These are phyloP conservation scores for Nicotiana sylvestris DNA, from an alignment of 257 asterid species.

Conservation along the genomic window DNA sequence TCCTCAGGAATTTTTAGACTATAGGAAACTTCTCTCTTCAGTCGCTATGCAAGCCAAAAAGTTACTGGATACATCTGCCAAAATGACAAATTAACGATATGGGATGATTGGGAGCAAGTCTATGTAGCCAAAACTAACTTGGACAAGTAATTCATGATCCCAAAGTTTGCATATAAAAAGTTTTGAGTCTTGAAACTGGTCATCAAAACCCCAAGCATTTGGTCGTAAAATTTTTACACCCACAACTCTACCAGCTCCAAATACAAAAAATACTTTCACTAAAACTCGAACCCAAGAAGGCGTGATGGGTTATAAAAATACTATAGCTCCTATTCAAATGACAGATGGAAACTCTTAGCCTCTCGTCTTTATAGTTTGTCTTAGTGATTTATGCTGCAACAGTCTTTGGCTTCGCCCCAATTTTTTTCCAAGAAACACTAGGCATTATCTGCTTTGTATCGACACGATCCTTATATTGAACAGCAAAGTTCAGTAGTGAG, in stretches of 20 bases:
- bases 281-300: neutral
- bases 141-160: neutral
- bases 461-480: conserved; percentile 72
- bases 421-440: conserved; percentile 84
- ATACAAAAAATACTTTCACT: neutral
- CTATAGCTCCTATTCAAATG: neutral
- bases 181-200: neutral
- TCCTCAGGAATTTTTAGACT: neutral
- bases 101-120: neutral
- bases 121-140: neutral
- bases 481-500: conserved; percentile 76
- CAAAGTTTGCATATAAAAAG: neutral
- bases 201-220: neutral
- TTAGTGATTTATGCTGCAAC: conserved; percentile 42
- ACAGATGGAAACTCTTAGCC: neutral
- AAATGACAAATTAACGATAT: neutral
- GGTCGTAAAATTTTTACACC: neutral
- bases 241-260: neutral
- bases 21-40: neutral
- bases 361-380: neutral
- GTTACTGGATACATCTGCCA: neutral
- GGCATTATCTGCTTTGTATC: conserved; percentile 93
- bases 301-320: neutral
- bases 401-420: conserved; percentile 74
- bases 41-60: neutral